phyloP scores from a whole-genome alignment of 2,329 filamentous ascomycete genomes.

The Penicillium polonicum region DNA sequence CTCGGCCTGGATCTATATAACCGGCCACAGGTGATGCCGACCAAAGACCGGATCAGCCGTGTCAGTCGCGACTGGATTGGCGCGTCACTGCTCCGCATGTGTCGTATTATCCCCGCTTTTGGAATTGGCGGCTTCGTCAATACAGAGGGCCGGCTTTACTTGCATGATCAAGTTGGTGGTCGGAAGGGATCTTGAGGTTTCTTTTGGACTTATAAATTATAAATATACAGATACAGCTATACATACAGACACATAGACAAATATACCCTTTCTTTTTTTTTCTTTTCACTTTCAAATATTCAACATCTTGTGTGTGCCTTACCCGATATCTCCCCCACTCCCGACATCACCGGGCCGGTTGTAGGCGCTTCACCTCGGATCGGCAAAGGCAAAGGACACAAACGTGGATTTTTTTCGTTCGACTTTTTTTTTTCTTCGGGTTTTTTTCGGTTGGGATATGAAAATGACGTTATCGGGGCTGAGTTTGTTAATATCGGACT shows the following conservation, averaged over 20 bases:
- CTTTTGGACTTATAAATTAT: background rate
- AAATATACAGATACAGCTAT: background rate
- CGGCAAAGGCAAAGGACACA: background rate
- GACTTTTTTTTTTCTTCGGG: background rate
- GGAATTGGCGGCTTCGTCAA: constrained; percentile 86
- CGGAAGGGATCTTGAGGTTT: constrained; percentile 14
- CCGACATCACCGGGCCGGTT: constrained; percentile 20
- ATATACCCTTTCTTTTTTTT: constrained; percentile 25
- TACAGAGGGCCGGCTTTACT: constrained; percentile 40
- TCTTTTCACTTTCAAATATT: background rate
- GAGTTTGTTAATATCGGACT: background rate
- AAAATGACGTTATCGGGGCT: background rate
- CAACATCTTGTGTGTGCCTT: constrained; percentile 1
- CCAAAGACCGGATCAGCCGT: constrained; percentile 58
- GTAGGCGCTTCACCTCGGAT: constrained; percentile 17
- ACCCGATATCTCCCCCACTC: constrained; percentile 7
- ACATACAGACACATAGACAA: constrained; percentile 16
- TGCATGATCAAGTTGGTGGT: constrained; percentile 30
- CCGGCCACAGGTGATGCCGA: constrained; percentile 49
- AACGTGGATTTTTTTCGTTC: background rate
- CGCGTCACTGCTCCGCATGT: constrained; percentile 71
- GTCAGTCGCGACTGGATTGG: constrained; percentile 73
- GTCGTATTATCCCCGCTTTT: constrained; percentile 82
- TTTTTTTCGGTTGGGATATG: background rate
- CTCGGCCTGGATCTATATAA: constrained; percentile 85